Evolutionary conservation across 805 yeast genomes (phyloP), one percentile per base, ranked within the genome.

Genomic region (Ascoidea tarda): DNA sequence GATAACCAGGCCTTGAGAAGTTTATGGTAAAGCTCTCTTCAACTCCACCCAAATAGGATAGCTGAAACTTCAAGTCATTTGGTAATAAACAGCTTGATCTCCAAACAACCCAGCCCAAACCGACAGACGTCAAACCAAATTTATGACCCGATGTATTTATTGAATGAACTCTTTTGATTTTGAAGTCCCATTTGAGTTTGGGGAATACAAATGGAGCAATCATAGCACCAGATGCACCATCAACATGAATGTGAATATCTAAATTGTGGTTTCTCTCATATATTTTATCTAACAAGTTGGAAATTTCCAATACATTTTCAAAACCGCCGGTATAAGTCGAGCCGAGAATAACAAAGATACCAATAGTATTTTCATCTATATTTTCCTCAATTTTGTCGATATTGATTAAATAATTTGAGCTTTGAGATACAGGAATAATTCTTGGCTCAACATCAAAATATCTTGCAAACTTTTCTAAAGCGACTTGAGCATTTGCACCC

Each of bases 401-500:
- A 62, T 86, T 90, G 60, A 89, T 72, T 54, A 82, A 72, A 66
- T 82, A 86, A 59, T 81, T 79, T 48, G 80, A 72, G 48, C 75
- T 73, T 50, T 71, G 74, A 31, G 74, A 71, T 32, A 87, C 87
- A 12, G 84, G 82, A 54, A 90, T 75, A 57, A 87, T 66, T 59
- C 96, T 75, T 56, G 85, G 77, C 63, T 89, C 96, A 49, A 89
- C 96, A 60, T 89, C 96, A 67, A 89, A 90, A 69, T 89, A 89
- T 50, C 96, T 74, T 14, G 96, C 96, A 69, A 90, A 90, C 70
- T 89, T 89, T 69, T 89, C 96, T 61, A 90, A 72, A 0, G 96
- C 96, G 49, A 90, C 96, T 69, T 89, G 97, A 52, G 91, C 93
- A 66, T 91, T 87, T 42, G 91, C 73, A 6, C 96, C 95, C 96